Evolutionary conservation across 2,329 filamentous ascomycete species (phyloP).

Genomic region (Nigrospora osmanthi): DNA sequence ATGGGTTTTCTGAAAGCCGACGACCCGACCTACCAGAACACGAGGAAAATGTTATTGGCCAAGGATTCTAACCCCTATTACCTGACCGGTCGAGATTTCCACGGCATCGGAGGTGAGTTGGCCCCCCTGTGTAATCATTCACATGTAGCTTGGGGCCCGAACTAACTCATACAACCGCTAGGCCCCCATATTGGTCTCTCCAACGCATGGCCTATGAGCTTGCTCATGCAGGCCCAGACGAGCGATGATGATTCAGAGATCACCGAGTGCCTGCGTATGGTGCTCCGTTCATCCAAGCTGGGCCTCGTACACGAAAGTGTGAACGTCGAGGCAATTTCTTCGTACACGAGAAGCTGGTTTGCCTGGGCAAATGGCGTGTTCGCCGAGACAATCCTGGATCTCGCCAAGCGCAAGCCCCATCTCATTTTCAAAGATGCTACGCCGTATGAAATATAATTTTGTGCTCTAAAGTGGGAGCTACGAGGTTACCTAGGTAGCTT

Average conservation of each 20-base stretch:
- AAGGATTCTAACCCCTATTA: constrained; percentile 83
- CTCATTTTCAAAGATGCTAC: constrained; percentile 65
- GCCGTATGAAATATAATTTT: constrained; percentile 46
- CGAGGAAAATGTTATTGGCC: constrained; percentile 66
- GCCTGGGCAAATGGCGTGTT: constrained; percentile 98
- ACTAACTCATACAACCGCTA: constrained; percentile 11
- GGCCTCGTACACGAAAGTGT: constrained; percentile 91
- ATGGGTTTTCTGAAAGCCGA: constrained; percentile 63
- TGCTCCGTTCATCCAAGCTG: constrained; percentile 66
- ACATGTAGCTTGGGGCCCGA: neutral
- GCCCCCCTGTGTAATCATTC: constrained; percentile 3
- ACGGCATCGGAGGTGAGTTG: constrained; percentile 76
- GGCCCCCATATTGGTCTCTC: constrained; percentile 69
- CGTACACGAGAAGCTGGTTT: constrained; percentile 89
- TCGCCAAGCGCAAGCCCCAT: constrained; percentile 83
- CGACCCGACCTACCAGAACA: constrained; percentile 78
- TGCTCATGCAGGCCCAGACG: constrained; percentile 87
- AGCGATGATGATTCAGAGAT: constrained; percentile 81
- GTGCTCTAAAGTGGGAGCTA: neutral
- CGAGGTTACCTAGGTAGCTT: too few species aligned
- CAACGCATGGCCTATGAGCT: constrained; percentile 95
- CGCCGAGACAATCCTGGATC: constrained; percentile 81
- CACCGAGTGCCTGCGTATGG: constrained; percentile 58
- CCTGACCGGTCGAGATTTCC: constrained; percentile 66
- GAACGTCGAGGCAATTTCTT: constrained; percentile 58